A percentile compares a stretch with the other conserved stretches of the same genome.
These are phyloP conservation scores for Xylaria sp. DNA, from an alignment of 2,329 filamentous ascomycete species.

Conservation along the genomic window DNA sequence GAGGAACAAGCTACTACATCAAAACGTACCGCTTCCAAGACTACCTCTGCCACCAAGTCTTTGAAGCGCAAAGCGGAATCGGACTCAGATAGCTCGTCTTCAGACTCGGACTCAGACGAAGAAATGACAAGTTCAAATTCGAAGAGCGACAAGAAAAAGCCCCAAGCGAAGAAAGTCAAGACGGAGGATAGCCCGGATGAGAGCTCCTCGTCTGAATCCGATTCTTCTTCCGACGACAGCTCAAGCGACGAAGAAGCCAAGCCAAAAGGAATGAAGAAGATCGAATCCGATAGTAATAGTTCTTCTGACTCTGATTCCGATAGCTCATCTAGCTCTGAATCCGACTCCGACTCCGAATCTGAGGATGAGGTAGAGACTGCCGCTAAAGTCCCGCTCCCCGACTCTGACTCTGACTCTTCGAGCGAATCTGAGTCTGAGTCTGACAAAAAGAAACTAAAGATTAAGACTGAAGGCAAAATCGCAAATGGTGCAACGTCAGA, in stretches of 20 bases:
- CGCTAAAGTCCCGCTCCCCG: constrained; percentile 55
- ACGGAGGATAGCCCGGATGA: constrained; percentile 48
- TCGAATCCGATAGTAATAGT: constrained; percentile 49
- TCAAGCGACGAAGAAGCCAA: constrained; percentile 47
- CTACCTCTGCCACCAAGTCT: constrained; percentile 47
- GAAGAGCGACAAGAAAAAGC: constrained; percentile 54
- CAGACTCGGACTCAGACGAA: constrained; percentile 52
- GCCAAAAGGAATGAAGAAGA: constrained; percentile 30
- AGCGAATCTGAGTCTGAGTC: constrained; percentile 53
- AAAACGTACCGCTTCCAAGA: constrained; percentile 43
- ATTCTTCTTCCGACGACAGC: constrained; percentile 43
- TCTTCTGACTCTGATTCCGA: constrained; percentile 54
- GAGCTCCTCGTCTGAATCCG: constrained; percentile 51
- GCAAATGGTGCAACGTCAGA: constrained; percentile 51
- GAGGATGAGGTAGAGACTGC: constrained; percentile 44
- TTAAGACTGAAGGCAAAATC: constrained; percentile 39
- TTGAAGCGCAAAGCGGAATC: constrained; percentile 66
- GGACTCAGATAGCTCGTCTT: constrained; percentile 52
- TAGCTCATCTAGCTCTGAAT: constrained; percentile 38
- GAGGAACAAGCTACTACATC: constrained; percentile 40
- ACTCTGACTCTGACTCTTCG: constrained; percentile 54
- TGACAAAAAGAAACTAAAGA: constrained; percentile 51
- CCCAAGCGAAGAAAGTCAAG: constrained; percentile 60
- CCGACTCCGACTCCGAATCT: constrained; percentile 52
- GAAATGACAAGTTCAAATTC: constrained; percentile 52